Base-by-base conservation (phyloP, 73 alveolate species). In the Tetrahymena thermophila region DNA sequence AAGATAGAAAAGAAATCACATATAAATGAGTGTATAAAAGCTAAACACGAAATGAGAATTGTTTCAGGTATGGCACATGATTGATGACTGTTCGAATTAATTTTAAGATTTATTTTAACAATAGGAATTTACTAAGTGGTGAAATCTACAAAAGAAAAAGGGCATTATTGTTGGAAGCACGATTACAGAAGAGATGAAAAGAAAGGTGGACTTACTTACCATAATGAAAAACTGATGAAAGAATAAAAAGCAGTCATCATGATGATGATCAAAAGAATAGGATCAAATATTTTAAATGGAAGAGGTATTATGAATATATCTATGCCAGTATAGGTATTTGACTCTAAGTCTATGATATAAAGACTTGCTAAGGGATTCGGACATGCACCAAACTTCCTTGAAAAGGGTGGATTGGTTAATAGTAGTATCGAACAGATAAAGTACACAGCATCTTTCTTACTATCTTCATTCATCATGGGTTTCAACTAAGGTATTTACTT, bases 361-460 rank as follows among this genome's bases (percentile, higher is more conserved):
- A 95, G 97, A 95, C 57, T 95, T 58, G 97, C 97, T 34, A 89
- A 94, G 38, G 95, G 95, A 15, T 89, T 84, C 25, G 97, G 97
- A 21, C 95, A 95, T 95, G 97, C 97, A 50, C 97, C 97, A 2
- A 8, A 84, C 94, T 95, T 95, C 94, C 94, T 95, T 21, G 97
- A 95, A 50, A 34, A 55, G 43, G 97, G 95, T 35, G 95, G 95
- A 11, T 83, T 56, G 85, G 38, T 83, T 35, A 89, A 56, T 50
- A 94, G 94, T 44, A 93, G 94, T n/a, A 43, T 95, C 0, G 58
- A 44, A 50, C 50, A 95, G 38, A 55, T 95, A 44, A 95, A 95
- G 34, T 57, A 85, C 25, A 89, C 94, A 8, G 94, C 94, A 16
- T 57, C 94, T 0, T 95, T 95, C 25, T 55, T 56, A 25, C 35